A percentile compares a stretch with the other conserved stretches of the same genome.
These are phyloP conservation scores for Mucor velutinosus DNA, from an alignment of 371 early-diverging fungal genomes.

Conservation along the genomic window DNA sequence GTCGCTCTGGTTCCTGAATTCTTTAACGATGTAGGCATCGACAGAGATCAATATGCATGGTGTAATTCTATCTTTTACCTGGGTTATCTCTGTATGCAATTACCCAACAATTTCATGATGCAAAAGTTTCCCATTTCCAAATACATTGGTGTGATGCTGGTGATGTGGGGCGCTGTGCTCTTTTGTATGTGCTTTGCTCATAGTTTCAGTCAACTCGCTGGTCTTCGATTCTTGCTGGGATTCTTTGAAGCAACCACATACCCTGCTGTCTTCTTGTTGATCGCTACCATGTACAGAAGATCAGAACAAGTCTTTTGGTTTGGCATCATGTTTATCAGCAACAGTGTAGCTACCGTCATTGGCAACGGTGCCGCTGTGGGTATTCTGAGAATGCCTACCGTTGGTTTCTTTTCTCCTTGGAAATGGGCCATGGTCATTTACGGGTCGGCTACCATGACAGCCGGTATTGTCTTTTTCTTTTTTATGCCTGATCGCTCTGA, in stretches of 20 bases:
- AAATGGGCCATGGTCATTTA: slow-evolving; percentile 28
- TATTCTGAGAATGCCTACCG: slow-evolving; percentile 27
- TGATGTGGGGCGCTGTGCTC: slow-evolving; percentile 26
- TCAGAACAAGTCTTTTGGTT: slow-evolving; percentile 36
- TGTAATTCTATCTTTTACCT: slow-evolving; percentile 30
- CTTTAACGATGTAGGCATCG: slow-evolving; percentile 25
- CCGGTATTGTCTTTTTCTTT: slow-evolving; percentile 15
- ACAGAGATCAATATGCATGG: slow-evolving; percentile 33
- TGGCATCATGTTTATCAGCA: slow-evolving; percentile 35
- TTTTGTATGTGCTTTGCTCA: slow-evolving; percentile 22
- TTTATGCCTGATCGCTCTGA: slow-evolving; percentile 21
- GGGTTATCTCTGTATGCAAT: slow-evolving; percentile 23
- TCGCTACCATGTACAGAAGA: slow-evolving; percentile 36
- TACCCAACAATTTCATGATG: slow-evolving; percentile 27
- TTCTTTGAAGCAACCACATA: slow-evolving; percentile 41
- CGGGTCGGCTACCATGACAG: slow-evolving; percentile 10
- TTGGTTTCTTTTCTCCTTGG: slow-evolving; percentile 21
- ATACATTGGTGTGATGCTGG: slow-evolving; percentile 16
- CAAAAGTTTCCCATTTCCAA: slow-evolving; percentile 24
- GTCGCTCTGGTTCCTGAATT: slow-evolving; percentile 33
- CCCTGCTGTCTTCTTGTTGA: slow-evolving; percentile 36
- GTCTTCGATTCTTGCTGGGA: slow-evolving; percentile 35
- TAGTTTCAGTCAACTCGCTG: slow-evolving; percentile 37
- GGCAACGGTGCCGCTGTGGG: slow-evolving; percentile 39
- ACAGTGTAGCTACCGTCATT: slow-evolving; percentile 20